These are phyloP conservation scores for Cymbopogon citratus DNA, from an alignment of 176 grass and related monocot genomes.

Conservation along the genomic window DNA sequence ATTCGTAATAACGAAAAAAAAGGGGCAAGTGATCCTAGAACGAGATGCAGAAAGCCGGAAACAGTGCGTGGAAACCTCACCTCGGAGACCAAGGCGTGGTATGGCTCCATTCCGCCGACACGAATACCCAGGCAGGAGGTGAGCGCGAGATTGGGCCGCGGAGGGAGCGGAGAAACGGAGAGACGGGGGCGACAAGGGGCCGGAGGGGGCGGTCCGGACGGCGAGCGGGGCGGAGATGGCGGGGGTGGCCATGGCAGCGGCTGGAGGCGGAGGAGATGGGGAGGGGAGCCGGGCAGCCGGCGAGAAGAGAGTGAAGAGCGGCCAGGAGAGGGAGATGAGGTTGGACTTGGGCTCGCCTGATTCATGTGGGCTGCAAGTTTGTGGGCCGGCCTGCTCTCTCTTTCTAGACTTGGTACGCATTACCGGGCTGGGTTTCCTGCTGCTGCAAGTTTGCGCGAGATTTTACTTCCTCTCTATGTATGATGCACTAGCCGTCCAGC, in stretches of 20 bases:
- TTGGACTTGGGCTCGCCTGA: background rate
- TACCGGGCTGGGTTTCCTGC: too few relatives aligned
- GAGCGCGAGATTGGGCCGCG: background rate
- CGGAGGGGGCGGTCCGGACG: constrained; percentile 7
- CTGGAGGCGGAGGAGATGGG: constrained; percentile 8
- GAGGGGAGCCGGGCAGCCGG: too few relatives aligned
- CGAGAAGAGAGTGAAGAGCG: background rate
- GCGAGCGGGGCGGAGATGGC: constrained; percentile 36
- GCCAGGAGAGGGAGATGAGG: background rate
- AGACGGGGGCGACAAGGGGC: background rate
- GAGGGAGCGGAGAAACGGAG: background rate
- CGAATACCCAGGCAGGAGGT: background rate
- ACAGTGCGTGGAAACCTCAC: constrained; percentile 39
- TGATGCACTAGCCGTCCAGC: background rate
- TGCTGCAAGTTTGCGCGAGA: too few relatives aligned
- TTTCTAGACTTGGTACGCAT: background rate
- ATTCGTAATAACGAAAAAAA: background rate
- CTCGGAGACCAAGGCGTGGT: constrained; percentile 6
- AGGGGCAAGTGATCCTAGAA: background rate
- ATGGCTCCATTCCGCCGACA: constrained; percentile 16
- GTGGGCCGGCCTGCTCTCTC: background rate
- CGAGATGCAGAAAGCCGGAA: too few relatives aligned
- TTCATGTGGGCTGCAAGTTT: background rate
- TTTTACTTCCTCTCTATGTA: too few relatives aligned
- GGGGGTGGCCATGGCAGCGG: constrained; percentile 22